phyloP scores from a whole-genome alignment of 2,329 filamentous ascomycete species.

The Torrubiella hemipterigena region DNA sequence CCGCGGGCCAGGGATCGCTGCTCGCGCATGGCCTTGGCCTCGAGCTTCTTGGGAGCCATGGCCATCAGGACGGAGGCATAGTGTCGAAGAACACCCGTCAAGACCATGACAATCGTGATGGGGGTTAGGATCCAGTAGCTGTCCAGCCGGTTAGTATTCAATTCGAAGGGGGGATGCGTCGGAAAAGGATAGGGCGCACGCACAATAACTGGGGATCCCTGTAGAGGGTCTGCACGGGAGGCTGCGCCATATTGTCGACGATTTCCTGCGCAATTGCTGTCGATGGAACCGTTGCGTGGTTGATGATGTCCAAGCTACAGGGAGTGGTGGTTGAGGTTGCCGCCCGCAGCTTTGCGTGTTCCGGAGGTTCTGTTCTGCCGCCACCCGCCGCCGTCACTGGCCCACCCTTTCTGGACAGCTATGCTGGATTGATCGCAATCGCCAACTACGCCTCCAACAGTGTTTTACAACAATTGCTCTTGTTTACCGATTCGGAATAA shows the following conservation, averaged over 20 bases:
- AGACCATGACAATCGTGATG: slow-evolving; percentile 94
- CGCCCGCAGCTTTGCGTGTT: neutral
- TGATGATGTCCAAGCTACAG: neutral
- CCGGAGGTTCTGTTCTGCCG: slow-evolving; percentile 9
- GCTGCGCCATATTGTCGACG: slow-evolving; percentile 72
- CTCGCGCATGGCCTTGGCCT: slow-evolving; percentile 67
- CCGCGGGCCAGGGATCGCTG: slow-evolving; percentile 76
- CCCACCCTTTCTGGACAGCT: neutral
- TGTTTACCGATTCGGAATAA: neutral
- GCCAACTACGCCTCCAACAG: neutral
- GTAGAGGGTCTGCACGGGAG: slow-evolving; percentile 88
- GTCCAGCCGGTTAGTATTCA: slow-evolving; percentile 11
- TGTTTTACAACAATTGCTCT: neutral
- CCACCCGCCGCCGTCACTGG: slow-evolving; percentile 1
- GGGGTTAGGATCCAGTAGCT: slow-evolving; percentile 99
- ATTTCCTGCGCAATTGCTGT: no score
- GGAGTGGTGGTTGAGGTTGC: neutral
- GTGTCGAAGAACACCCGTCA: slow-evolving; percentile 91
- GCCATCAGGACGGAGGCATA: slow-evolving; percentile 91
- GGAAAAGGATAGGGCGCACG: slow-evolving; percentile 19
- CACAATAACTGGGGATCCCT: slow-evolving; percentile 97
- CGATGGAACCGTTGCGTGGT: neutral
- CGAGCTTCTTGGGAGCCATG: slow-evolving; percentile 69
- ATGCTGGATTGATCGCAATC: neutral
- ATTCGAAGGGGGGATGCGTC: slow-evolving; percentile 1